Base-by-base conservation (phyloP, 2,329 filamentous ascomycete genomes). In the Sporothrix mexicana region DNA sequence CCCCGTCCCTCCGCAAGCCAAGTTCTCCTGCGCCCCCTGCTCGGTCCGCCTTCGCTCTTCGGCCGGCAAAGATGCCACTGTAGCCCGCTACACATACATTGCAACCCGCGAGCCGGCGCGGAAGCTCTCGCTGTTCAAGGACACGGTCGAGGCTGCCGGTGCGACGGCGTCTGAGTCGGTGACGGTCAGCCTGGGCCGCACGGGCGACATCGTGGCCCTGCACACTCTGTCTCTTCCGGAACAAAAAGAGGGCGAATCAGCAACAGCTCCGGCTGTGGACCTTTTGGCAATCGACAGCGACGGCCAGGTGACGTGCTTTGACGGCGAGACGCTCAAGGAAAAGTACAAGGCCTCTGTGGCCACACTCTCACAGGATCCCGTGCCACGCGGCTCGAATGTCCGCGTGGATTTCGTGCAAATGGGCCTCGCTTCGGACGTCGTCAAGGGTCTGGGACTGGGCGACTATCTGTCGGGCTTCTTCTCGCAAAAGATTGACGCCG, bases 1-100 rank as follows among this genome's bases (percentile, higher is more conserved):
- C 79, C 89, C 90, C 25, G 86, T 92, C 74, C 88, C 90, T 36
- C 90, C 90, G 1, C 88, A 91, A 79, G 87, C 90, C 70, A 85
- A 84, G 69, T 90, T 92, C 78, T 88, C 88, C 71, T 91, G 89
- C 79, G 80, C 89, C 9, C 86, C 89, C 23, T 86, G 84, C 79
- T 91, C 90, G 17, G 79, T 90, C 57, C 84, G 88, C 76, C 82
- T 85, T 74, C 85, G 88, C 76, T 82, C 82, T 62, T 79, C 84
- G 12, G 83, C 83, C 25, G 82, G 81, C 71, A 84, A 81, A 75
- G 84, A 85, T 7, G 73, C 74, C 47, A 25, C 51, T 5, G 81
- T 88, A 45, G 83, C 85, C 55, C 85, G 90, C 76, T 88, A 88
- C 77, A 91, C 90, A 2, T 91, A 91, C 76, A 84, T 87, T 57